Percentiles rank a stretch among this genome's conserved stretches.
Evolutionary conservation across 2,329 filamentous ascomycete genomes (phyloP).

Genomic region (Exophiala mesophila): DNA sequence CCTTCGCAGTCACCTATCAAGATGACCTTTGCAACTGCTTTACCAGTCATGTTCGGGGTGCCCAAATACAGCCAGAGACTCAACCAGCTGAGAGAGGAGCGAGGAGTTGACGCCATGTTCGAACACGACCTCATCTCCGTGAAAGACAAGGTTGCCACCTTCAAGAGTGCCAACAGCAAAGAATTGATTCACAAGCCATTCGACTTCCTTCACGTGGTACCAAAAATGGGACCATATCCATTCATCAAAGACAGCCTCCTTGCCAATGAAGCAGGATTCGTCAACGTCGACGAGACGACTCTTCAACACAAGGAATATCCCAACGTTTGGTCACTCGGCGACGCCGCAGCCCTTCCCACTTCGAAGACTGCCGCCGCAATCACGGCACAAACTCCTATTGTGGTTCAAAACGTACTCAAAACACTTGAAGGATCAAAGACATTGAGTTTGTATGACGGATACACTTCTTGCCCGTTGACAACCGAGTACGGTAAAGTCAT

Average conservation of each 20-base stretch:
- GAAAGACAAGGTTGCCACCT: constrained; percentile 64
- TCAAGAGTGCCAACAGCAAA: constrained; percentile 42
- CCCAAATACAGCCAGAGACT: constrained; percentile 55
- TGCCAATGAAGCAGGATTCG: constrained; percentile 52
- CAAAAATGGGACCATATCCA: constrained; percentile 55
- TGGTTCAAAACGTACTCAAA: constrained; percentile 47
- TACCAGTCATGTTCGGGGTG: constrained; percentile 56
- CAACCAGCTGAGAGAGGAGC: constrained; percentile 50
- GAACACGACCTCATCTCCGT: constrained; percentile 72
- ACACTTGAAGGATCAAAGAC: constrained; percentile 44
- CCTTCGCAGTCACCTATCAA: constrained; percentile 42
- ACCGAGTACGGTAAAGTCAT: constrained; percentile 59
- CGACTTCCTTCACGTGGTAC: constrained; percentile 53
- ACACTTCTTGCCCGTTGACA: constrained; percentile 52
- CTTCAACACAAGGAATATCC: constrained; percentile 50
- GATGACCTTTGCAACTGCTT: constrained; percentile 53
- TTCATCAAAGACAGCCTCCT: constrained; percentile 52
- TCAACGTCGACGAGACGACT: constrained; percentile 54
- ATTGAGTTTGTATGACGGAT: constrained; percentile 48
- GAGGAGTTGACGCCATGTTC: constrained; percentile 56
- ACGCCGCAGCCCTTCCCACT: constrained; percentile 56
- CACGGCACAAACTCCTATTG: constrained; percentile 48
- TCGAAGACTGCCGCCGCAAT: constrained; percentile 54
- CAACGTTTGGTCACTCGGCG: constrained; percentile 57
- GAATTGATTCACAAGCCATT: constrained; percentile 46